Percentiles rank a stretch among this genome's conserved stretches.
Conservation (phyloP, 116 monocot species). For the Zostera marina region DNA sequence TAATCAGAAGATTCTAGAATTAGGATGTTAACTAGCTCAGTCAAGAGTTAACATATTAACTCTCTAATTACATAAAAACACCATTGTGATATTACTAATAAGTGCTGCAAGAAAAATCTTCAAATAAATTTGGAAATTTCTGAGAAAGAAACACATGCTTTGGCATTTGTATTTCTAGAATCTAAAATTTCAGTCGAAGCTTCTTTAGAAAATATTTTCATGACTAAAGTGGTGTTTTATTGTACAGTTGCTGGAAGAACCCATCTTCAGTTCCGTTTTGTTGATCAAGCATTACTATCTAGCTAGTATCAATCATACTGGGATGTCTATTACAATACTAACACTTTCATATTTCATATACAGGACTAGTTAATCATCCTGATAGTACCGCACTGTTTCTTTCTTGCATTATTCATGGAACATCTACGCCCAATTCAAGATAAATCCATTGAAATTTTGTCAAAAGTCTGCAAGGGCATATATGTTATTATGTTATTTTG, state of each 20-base stretch:
- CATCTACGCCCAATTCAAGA: slow-evolving; percentile 60
- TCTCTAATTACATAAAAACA: no score
- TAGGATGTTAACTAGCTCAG: no score
- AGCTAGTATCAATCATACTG: slow-evolving; percentile 46
- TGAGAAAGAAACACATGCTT: slow-evolving; percentile 69
- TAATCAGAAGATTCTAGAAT: no score
- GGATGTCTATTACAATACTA: slow-evolving; percentile 66
- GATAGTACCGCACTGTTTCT: slow-evolving; percentile 60
- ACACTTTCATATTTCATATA: slow-evolving; percentile 43
- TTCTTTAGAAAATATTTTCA: slow-evolving; percentile 46
- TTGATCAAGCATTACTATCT: slow-evolving; percentile 34
- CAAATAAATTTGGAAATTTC: slow-evolving; percentile 52
- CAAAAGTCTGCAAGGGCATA: slow-evolving; percentile 58
- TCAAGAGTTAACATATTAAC: no score
- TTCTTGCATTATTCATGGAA: slow-evolving; percentile 47
- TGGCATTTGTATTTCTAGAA: slow-evolving; percentile 83
- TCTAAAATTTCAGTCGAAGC: slow-evolving; percentile 48
- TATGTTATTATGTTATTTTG: slow-evolving; percentile 45
- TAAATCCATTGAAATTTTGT: slow-evolving; percentile 80
- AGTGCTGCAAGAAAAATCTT: slow-evolving; percentile 52
- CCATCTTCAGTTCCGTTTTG: slow-evolving; percentile 41
- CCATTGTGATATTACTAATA: slow-evolving; percentile 50
- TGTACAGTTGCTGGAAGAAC: slow-evolving; percentile 63
- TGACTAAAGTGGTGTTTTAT: slow-evolving; percentile 59
- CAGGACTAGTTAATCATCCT: slow-evolving; percentile 58